A percentile compares a stretch with the other conserved stretches of the same genome.
Conservation (phyloP, 179 eudicot genomes). For the Spinacia oleracea region DNA sequence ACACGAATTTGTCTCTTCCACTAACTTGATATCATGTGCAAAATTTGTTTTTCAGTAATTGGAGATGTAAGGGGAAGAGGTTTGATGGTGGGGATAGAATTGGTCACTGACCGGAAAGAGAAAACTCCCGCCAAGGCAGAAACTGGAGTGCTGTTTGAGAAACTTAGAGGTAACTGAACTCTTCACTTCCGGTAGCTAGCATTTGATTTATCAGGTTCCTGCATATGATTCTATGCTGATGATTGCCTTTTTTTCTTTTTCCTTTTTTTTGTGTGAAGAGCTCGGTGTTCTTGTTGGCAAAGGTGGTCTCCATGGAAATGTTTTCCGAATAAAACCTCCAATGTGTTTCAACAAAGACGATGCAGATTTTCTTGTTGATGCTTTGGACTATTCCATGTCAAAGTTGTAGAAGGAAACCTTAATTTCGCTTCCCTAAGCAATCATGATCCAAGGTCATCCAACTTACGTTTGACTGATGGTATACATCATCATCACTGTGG, state of each 20-base stretch:
- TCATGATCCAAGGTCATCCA: not conserved
- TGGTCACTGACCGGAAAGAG: constrained; percentile 76
- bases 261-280: constrained; percentile 40
- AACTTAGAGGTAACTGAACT: constrained; percentile 65
- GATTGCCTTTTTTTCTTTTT: not conserved
- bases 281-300: constrained; percentile 93
- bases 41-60: constrained; percentile 48
- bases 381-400: constrained; percentile 75
- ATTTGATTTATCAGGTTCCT: not conserved
- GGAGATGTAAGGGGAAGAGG: constrained; percentile 98
- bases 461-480: not conserved
- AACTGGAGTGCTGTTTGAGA: constrained; percentile 80
- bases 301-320: constrained; percentile 96
- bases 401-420: constrained; percentile 50
- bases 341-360: constrained; percentile 93
- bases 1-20: not conserved
- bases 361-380: constrained; percentile 96
- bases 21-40: not conserved
- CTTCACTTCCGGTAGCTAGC: not conserved
- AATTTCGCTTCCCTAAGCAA: not conserved
- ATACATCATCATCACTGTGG: not conserved
- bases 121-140: constrained; percentile 98
- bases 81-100: constrained; percentile 93
- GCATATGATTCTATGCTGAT: not conserved
- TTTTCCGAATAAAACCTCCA: constrained; percentile 95